Base-by-base conservation (phyloP, 768 basidiomycete species). In the Wakefieldia striispora region DNA sequence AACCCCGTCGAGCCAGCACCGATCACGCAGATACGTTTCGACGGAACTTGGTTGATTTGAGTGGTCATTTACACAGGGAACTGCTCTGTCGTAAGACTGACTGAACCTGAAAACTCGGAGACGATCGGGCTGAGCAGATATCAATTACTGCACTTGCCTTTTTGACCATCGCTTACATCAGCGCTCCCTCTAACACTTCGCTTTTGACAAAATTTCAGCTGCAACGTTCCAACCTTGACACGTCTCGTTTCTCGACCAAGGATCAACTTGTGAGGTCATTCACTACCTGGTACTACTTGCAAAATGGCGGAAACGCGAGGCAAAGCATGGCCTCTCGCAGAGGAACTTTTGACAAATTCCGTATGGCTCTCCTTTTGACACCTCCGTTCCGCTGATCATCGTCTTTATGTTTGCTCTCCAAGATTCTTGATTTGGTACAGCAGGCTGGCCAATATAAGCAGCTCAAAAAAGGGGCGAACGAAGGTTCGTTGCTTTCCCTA, bases 391-490 rank as follows among this genome's bases (percentile, higher is more conserved):
- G 35, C 41, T 45, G 31, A 49, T 40, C 21, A 47, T 49, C 5
- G 16, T 35, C 13, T 40, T 27, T 19, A 1, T 45, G 13, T 34
- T 13, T 37, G 27, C 19, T 37, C 29, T 31, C 17, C 47, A 60
- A 95, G 93, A 97, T 98, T 63, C 80, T 99, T 47, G 95, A 98
- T 64, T 78, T 98, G 49, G 88, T 97, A 27, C 92, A 97, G 67
- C 91, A 95, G 72, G 95, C 95, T 36, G 77, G 82, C n/a, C 88
- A 94, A 70, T 97, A 95, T 77, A 97, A 97, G 74, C 95, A 97
- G 70, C 75, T 97, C 41, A 98, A 97, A 76, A 97, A 97, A 75
- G 95, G 97, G 53, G 97, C 97, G 37, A 99, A 99, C 72, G 97
- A 99, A 82, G 90, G 91, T 90, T 42, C 31, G 77, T 62, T 24